These are phyloP conservation scores for Russula abietina DNA, from an alignment of 768 basidiomycete species.

Conservation along the genomic window DNA sequence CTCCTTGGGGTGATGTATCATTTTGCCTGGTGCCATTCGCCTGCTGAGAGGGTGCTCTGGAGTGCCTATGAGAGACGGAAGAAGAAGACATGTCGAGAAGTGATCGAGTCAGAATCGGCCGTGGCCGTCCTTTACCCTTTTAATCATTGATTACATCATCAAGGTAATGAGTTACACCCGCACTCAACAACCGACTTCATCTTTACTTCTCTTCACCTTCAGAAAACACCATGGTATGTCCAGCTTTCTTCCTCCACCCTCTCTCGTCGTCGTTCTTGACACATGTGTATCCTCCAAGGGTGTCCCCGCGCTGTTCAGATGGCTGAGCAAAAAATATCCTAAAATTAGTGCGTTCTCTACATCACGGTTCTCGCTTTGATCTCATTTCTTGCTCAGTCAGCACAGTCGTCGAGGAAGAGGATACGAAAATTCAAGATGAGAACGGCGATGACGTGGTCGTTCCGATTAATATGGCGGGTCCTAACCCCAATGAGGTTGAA, in stretches of 20 bases:
- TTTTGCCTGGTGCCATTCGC: conserved; percentile 1
- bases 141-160: neutral
- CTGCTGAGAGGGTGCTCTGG: conserved; percentile 10
- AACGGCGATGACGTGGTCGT: conserved; percentile 62
- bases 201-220: neutral
- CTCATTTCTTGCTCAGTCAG: conserved; percentile 41
- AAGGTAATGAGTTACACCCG: neutral
- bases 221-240: conserved; percentile 8
- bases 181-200: neutral
- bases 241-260: neutral
- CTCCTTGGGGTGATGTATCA: neutral
- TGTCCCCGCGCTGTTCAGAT: conserved; percentile 96
- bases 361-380: neutral
- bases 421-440: conserved; percentile 57
- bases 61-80: neutral
- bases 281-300: conserved; percentile 45
- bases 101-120: neutral
- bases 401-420: conserved; percentile 82
- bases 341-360: conserved; percentile 68
- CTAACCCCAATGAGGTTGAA: conserved; percentile 95
- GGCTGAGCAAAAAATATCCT: conserved; percentile 98
- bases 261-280: neutral
- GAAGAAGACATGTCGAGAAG: conserved; percentile 6
- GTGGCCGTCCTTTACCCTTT: neutral
- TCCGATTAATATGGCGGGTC: conserved; percentile 68